These are phyloP conservation scores for Quercus variabilis DNA, from an alignment of 306 rosid genomes.

Conservation along the genomic window DNA sequence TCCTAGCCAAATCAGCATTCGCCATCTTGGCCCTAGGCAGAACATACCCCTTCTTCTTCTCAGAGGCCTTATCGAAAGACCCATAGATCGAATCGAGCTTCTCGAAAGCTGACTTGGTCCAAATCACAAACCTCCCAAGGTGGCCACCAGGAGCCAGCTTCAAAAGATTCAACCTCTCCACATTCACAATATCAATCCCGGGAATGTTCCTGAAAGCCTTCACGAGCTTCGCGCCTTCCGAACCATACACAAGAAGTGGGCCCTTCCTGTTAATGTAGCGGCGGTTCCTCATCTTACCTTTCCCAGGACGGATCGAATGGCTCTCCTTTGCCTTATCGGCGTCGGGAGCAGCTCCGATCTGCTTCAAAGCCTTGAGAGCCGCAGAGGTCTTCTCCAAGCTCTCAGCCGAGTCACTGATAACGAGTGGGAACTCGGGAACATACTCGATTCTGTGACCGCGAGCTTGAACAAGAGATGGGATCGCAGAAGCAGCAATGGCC, in stretches of 20 bases:
- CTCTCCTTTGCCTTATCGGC: constrained; percentile 78
- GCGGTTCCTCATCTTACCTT: constrained; percentile 83
- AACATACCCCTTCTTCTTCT: constrained; percentile 68
- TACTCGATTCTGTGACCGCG: no score
- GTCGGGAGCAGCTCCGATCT: constrained; percentile 66
- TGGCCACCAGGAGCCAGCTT: constrained; percentile 91
- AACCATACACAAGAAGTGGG: constrained; percentile 67
- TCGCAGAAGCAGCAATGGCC: no score
- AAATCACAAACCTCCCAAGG: constrained; percentile 73
- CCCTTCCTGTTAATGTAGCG: constrained; percentile 74
- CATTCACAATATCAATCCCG: constrained; percentile 66
- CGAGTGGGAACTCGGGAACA: no score
- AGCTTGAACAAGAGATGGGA: no score
- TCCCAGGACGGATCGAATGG: constrained; percentile 68
- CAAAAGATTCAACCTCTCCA: constrained; percentile 67
- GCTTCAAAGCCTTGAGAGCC: constrained; percentile 39
- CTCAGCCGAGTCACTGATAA: no score
- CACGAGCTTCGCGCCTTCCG: constrained; percentile 77
- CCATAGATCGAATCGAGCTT: constrained; percentile 83
- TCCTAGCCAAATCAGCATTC: constrained; percentile 69
- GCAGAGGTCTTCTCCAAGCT: no score
- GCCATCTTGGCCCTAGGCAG: constrained; percentile 79
- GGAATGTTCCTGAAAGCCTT: constrained; percentile 81
- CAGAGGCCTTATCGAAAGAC: constrained; percentile 62
- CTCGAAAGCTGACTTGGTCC: constrained; percentile 92